A percentile compares a stretch with the other conserved stretches of the same genome.
These are phyloP conservation scores for Brachypodium distachyon DNA, from an alignment of 202 grass and related monocot species.

Conservation along the genomic window DNA sequence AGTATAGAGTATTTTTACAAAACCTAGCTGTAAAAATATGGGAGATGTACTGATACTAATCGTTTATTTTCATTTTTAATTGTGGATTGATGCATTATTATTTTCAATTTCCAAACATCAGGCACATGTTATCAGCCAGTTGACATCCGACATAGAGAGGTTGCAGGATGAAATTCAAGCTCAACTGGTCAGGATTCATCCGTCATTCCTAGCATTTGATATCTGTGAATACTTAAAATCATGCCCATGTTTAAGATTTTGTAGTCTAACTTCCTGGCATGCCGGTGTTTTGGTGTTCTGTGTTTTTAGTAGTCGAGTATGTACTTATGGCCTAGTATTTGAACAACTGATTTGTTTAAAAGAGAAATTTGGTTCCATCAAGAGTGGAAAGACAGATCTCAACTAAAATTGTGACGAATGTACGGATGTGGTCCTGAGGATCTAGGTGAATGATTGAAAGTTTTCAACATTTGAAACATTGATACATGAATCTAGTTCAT, in stretches of 20 bases:
- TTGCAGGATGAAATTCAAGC: slow-evolving; percentile 88
- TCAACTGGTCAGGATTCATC: slow-evolving; percentile 61
- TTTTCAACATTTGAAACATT: not conserved
- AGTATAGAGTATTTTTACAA: not conserved
- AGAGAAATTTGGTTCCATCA: not conserved
- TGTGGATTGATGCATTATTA: not conserved
- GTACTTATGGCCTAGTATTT: not conserved
- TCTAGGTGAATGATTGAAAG: not conserved
- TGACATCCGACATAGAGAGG: slow-evolving; percentile 87
- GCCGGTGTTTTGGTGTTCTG: not conserved
- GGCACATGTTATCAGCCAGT: slow-evolving; percentile 80
- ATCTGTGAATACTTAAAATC: not conserved
- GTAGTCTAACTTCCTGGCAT: not conserved
- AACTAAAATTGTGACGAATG: not conserved
- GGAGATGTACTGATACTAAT: slow-evolving; percentile 9
- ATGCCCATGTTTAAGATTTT: not conserved
- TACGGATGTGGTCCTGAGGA: not conserved
- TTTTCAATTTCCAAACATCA: slow-evolving; percentile 30
- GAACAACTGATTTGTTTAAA: not conserved
- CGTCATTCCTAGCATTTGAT: slow-evolving; percentile 8
- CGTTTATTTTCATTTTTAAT: slow-evolving; percentile 2
- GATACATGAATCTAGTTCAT: not conserved
- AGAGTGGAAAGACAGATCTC: not conserved
- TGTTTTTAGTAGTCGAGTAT: not conserved
- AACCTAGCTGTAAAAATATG: not conserved